Conservation (phyloP, 2,329 filamentous ascomycete species). For the Niveomyces coronatus region DNA sequence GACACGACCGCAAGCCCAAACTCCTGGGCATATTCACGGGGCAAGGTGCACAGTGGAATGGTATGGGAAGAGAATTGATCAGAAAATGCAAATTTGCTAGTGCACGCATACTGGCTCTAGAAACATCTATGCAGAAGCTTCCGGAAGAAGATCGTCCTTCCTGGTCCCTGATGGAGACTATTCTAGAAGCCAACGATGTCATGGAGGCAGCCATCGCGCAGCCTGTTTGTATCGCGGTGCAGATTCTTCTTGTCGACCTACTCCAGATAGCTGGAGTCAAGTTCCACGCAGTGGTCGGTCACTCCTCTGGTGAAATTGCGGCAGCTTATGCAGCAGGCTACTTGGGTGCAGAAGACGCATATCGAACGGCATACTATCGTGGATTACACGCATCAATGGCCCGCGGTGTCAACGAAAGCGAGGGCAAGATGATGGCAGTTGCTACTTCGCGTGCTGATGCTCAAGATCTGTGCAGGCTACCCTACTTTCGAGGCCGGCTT, state of each 20-base stretch:
- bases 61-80: slow-evolving; percentile 22
- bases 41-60: slow-evolving; percentile 21
- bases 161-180: slow-evolving; percentile 23
- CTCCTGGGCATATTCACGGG: slow-evolving; percentile 20
- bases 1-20: not conserved
- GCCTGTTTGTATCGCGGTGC: slow-evolving; percentile 29
- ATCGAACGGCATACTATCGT: slow-evolving; percentile 36
- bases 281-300: slow-evolving; percentile 26
- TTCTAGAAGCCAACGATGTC: slow-evolving; percentile 18
- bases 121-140: slow-evolving; percentile 16
- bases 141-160: slow-evolving; percentile 16
- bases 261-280: slow-evolving; percentile 27
- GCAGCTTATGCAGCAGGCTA: slow-evolving; percentile 31
- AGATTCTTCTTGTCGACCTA: slow-evolving; percentile 31
- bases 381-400: slow-evolving; percentile 24
- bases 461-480: not conserved
- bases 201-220: slow-evolving; percentile 27
- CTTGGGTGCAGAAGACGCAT: slow-evolving; percentile 29
- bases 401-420: slow-evolving; percentile 26
- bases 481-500: slow-evolving; percentile 4
- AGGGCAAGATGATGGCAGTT: slow-evolving; percentile 42
- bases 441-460: slow-evolving; percentile 15
- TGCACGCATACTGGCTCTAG: too few relatives aligned
- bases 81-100: slow-evolving; percentile 18
- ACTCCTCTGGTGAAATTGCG: slow-evolving; percentile 34